A percentile compares a stretch with the other conserved stretches of the same genome.
Conservation (phyloP, 768 basidiomycete genomes). For the Dacryopinax primogenitus region DNA sequence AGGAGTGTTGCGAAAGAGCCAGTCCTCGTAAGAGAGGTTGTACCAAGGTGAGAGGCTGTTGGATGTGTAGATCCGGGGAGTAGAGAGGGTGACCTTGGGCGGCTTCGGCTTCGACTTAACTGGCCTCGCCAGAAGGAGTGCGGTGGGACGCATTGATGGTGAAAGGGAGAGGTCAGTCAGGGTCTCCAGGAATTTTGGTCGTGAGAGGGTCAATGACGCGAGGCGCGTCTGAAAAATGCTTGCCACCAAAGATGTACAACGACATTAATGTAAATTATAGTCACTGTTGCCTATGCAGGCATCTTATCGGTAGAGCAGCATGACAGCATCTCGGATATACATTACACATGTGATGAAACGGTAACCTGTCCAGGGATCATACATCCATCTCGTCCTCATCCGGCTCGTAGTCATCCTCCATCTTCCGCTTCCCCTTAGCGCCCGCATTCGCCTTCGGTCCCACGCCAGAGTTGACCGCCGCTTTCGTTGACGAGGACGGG, state of each 20-base stretch:
- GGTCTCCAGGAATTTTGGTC: neutral
- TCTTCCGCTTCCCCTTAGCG: constrained; percentile 43
- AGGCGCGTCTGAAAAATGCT: too few species aligned
- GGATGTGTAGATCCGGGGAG: neutral
- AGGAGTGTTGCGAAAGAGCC: constrained; percentile 71
- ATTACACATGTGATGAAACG: too few species aligned
- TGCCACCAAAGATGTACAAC: too few species aligned
- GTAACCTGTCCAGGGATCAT: neutral
- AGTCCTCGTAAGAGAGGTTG: constrained; percentile 83
- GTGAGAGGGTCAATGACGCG: neutral
- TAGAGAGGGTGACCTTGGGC: neutral
- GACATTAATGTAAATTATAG: too few species aligned
- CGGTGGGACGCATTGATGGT: neutral
- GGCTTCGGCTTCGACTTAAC: too few species aligned
- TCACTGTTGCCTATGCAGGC: too few species aligned
- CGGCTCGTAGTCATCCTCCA: constrained; percentile 83
- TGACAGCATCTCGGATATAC: too few species aligned
- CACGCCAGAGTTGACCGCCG: constrained; percentile 45
- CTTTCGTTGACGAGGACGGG: neutral
- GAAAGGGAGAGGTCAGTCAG: neutral
- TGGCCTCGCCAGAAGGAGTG: neutral
- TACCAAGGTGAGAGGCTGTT: constrained; percentile 68
- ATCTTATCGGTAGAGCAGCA: too few species aligned
- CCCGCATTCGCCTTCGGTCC: constrained; percentile 41
- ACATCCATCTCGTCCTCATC: constrained; percentile 27